phyloP scores from a whole-genome alignment of 495 filamentous ascomycete species.

The Xylaria flabelliformis region DNA sequence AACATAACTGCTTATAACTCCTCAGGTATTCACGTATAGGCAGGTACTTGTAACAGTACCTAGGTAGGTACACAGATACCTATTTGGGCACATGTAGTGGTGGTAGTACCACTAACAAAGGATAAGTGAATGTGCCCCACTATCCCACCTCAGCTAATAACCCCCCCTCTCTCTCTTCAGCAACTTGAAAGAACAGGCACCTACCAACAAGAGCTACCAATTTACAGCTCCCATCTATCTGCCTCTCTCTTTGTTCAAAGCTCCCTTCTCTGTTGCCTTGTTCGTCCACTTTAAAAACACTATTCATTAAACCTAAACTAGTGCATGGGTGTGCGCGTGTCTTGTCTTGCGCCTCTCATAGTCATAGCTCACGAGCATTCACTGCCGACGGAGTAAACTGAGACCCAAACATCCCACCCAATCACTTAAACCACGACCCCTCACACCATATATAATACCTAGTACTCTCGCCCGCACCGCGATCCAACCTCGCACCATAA shows the following conservation, averaged over 20 bases:
- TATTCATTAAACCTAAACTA: neutral
- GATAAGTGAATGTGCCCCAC: neutral
- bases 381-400: constrained; percentile 5
- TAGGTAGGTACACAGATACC: neutral
- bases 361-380: neutral
- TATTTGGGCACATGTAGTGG: neutral
- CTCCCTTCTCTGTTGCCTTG: neutral
- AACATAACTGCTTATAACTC: neutral
- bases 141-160: neutral
- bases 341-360: neutral
- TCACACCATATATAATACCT: neutral
- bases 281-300: neutral
- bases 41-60: neutral
- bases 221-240: neutral
- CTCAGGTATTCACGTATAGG: too few species aligned
- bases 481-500: constrained; percentile 7
- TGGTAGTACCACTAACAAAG: neutral
- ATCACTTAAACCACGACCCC: constrained; percentile 14
- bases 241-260: neutral
- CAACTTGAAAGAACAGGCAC: too few species aligned
- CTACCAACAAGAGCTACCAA: neutral
- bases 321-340: neutral
- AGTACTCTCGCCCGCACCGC: constrained; percentile 3
- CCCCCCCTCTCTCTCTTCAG: neutral
- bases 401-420: constrained; percentile 21